These are phyloP conservation scores for Pugionium cornutum DNA, from an alignment of 345 rosid species.

Conservation along the genomic window DNA sequence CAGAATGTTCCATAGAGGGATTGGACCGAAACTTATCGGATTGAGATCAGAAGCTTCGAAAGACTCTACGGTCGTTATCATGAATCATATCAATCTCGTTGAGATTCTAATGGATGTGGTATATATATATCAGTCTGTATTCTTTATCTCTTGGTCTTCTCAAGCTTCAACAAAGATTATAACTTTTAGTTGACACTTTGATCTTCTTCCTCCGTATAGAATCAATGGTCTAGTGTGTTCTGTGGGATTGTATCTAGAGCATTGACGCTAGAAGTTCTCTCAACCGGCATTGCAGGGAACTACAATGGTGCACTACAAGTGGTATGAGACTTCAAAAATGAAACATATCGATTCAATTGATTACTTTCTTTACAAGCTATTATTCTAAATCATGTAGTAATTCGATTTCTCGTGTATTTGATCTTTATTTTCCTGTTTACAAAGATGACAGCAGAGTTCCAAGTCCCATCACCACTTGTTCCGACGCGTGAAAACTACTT, in stretches of 20 bases:
- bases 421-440: constrained; percentile 2
- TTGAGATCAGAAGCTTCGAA: constrained; percentile 82
- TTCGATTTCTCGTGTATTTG: not conserved
- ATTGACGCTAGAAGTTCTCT: too few species aligned
- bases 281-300: too few species aligned
- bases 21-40: constrained; percentile 71
- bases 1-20: too few species aligned
- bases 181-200: not conserved
- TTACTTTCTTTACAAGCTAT: constrained; percentile 32
- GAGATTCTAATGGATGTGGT: constrained; percentile 98
- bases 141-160: not conserved
- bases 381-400: not conserved
- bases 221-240: constrained; percentile 84
- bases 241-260: constrained; percentile 75
- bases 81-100: constrained; percentile 60
- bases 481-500: too few species aligned
- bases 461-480: too few species aligned
- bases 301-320: constrained; percentile 87
- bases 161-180: not conserved
- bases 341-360: not conserved
- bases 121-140: constrained; percentile 24
- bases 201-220: constrained; percentile 42
- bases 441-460: constrained; percentile 91
- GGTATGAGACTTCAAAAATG: constrained; percentile 45
- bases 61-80: constrained; percentile 48